Conservation (phyloP, 495 filamentous ascomycete genomes). For the Penicillium subrubescens region DNA sequence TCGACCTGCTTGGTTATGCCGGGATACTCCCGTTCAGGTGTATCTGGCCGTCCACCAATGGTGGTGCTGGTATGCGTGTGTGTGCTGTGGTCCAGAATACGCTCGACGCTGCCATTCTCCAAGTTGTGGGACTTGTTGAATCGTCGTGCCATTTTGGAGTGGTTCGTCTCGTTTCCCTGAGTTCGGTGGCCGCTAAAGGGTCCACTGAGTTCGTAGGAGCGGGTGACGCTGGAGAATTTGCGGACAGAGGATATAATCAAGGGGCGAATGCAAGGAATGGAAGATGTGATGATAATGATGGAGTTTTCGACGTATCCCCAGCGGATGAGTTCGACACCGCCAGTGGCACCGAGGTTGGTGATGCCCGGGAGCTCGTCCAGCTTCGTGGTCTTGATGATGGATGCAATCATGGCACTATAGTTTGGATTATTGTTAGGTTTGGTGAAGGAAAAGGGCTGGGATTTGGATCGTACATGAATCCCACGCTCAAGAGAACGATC, state of each 20-base stretch:
- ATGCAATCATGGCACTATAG: constrained; percentile 40
- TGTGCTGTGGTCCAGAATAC: constrained; percentile 26
- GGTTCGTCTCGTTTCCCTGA: constrained; percentile 17
- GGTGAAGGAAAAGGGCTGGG: background rate
- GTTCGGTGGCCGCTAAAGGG: constrained; percentile 25
- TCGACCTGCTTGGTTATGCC: constrained; percentile 41
- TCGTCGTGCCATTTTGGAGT: constrained; percentile 15
- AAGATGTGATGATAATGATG: constrained; percentile 41
- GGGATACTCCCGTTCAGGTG: constrained; percentile 10
- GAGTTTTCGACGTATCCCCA: constrained; percentile 40
- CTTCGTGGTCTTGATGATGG: constrained; percentile 48
- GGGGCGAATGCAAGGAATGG: constrained; percentile 38
- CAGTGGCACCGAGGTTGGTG: constrained; percentile 32
- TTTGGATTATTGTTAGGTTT: constrained; percentile 4
- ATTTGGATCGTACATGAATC: constrained; percentile 34
- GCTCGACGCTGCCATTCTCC: constrained; percentile 36
- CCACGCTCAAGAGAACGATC: constrained; percentile 43
- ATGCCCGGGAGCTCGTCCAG: constrained; percentile 36
- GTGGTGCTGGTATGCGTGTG: constrained; percentile 18
- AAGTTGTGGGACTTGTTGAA: constrained; percentile 21
- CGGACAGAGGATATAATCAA: constrained; percentile 41
- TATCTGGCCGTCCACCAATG: constrained; percentile 19
- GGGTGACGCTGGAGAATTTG: constrained; percentile 38
- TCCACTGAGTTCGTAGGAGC: constrained; percentile 36
- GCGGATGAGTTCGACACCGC: constrained; percentile 35